These are phyloP conservation scores for Cladobotryum protrusum DNA, from an alignment of 2,329 filamentous ascomycete species.

Conservation along the genomic window DNA sequence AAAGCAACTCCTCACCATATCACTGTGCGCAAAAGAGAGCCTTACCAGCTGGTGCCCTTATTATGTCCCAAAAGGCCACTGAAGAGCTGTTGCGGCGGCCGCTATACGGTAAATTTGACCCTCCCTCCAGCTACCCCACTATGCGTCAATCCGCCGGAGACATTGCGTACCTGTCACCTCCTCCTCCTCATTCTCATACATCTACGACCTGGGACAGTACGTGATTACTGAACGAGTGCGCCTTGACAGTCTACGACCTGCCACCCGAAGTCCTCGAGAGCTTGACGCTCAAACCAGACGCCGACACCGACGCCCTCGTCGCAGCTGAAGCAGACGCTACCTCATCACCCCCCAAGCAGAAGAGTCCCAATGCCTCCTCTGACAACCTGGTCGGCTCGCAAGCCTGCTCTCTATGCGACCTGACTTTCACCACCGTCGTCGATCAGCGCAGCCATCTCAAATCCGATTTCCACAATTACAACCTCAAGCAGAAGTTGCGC, in stretches of 20 bases:
- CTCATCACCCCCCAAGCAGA: not conserved
- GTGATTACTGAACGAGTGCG: not conserved
- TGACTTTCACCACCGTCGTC: constrained; percentile 63
- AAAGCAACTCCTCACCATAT: too few relatives aligned
- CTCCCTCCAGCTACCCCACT: not conserved
- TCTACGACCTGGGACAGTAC: not conserved
- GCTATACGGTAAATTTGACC: constrained; percentile 39
- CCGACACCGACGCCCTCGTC: constrained; percentile 19
- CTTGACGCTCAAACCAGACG: constrained; percentile 44
- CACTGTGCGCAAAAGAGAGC: too few relatives aligned
- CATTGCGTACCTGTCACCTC: not conserved
- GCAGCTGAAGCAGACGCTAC: constrained; percentile 20
- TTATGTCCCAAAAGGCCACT: constrained; percentile 32
- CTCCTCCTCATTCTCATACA: not conserved
- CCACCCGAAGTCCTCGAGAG: constrained; percentile 66
- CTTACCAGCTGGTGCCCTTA: not conserved
- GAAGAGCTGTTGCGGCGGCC: constrained; percentile 45
- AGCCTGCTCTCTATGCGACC: constrained; percentile 72
- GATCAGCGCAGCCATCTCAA: constrained; percentile 83
- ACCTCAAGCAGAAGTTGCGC: constrained; percentile 84
- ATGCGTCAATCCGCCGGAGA: not conserved
- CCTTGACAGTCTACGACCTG: constrained; percentile 67
- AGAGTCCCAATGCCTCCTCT: not conserved
- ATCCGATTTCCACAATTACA: constrained; percentile 90
- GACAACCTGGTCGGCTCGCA: constrained; percentile 55